Evolutionary conservation across 192 early-diverging fungal species (phyloP), one percentile per base, ranked within the genome.

Genomic region (Phlyctochytrium planicorne): DNA sequence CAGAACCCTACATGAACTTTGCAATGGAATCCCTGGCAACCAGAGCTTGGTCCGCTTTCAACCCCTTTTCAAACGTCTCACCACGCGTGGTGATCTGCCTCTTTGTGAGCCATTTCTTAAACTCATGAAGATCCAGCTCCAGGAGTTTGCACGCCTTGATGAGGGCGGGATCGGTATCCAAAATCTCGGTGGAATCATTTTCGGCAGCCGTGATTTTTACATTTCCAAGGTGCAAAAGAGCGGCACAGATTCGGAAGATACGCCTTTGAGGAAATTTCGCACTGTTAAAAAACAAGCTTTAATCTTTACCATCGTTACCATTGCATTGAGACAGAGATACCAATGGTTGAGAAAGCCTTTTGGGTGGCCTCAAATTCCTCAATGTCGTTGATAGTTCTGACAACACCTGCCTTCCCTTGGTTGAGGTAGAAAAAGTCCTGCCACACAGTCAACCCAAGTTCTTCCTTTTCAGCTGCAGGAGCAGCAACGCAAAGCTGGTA

Each of bases 11-110:
- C 63, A 95, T 83, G 70, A 91, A 93, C 78, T 95, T 95, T 31
- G 94, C 89, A 14, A 95, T 89, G 31, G 91, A 91, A 68, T 95
- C 94, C 17, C 89, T 78, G 25, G 92, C 90, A 20, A 88, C 81
- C 56, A 80, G 68, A 34, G 89, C 87, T 70, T 89, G 84, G 3
- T 80, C 76, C 2, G 70, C 69, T 62, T 79, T 91, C 30, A 94
- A 72, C 40, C 78, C 82, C 50, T 84, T 89, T 30, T 89, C 78
- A 75, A 93, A 93, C 73, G 87, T 71, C 27, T 71, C 69, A 6
- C 55, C 34, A 16, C 69, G 16, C 33, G 88, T 90, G 30, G 80
- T 77, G 68, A 88, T 91, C 75, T 91, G 91, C 78, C 84, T 89
- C 73, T 90, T 88, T 47, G 90, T 80, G 59, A 93, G 74, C 94